These are phyloP conservation scores for Hypoxylon sp. DNA, from an alignment of 2,329 filamentous ascomycete species.

Conservation along the genomic window DNA sequence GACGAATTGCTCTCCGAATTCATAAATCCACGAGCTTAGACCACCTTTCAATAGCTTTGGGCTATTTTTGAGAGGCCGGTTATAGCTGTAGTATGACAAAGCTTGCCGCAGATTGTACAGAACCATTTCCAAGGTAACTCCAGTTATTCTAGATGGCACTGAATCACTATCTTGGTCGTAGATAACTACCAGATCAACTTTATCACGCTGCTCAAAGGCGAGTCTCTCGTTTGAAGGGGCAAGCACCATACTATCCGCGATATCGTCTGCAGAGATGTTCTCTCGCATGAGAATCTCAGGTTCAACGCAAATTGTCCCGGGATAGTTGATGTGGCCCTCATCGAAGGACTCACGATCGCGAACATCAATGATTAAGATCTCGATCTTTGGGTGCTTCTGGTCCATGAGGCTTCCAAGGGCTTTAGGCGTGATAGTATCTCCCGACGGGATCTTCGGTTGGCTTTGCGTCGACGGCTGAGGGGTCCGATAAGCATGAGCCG, in stretches of 20 bases:
- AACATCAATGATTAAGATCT: constrained; percentile 88
- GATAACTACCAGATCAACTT: constrained; percentile 90
- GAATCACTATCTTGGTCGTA: constrained; percentile 80
- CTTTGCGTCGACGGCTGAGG: constrained; percentile 57
- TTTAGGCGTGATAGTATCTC: constrained; percentile 74
- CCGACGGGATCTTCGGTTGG: constrained; percentile 67
- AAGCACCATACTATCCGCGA: constrained; percentile 78
- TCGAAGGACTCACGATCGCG: constrained; percentile 86
- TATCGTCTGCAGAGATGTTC: constrained; percentile 73
- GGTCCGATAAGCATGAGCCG: constrained; percentile 51
- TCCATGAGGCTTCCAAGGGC: constrained; percentile 80
- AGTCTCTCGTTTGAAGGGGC: constrained; percentile 81
- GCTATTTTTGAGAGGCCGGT: constrained; percentile 77
- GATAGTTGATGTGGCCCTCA: constrained; percentile 87
- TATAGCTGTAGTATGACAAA: constrained; percentile 85
- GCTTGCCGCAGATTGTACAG: constrained; percentile 83
- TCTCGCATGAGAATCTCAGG: constrained; percentile 79
- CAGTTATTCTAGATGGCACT: constrained; percentile 59
- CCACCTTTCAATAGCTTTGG: constrained; percentile 88
- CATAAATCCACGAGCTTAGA: constrained; percentile 85
- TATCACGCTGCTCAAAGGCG: constrained; percentile 78
- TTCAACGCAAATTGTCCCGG: constrained; percentile 90
- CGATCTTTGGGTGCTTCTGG: constrained; percentile 64
- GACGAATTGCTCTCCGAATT: constrained; percentile 80
- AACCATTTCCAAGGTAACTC: constrained; percentile 64